Base-by-base conservation (phyloP, 2,329 filamentous ascomycete species). In the Cordyceps farinosa region DNA sequence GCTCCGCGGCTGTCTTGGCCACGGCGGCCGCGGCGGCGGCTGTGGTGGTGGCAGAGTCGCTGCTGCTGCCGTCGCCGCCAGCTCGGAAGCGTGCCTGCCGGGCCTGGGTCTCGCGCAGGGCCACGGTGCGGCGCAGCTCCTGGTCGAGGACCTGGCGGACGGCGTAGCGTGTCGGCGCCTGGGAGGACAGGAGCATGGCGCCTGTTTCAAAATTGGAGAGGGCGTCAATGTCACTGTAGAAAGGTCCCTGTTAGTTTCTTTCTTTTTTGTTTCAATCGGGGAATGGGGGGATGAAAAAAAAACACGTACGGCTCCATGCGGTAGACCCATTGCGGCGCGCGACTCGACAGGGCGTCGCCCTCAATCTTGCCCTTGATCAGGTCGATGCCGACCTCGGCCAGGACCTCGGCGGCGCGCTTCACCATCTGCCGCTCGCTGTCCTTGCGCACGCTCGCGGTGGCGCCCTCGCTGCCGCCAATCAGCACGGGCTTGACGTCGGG, bases 141-240 rank as follows among this genome's bases (percentile, higher is more conserved):
- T 95, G 91, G 71, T 97, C 92, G 1, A 99, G 83, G 9, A 97
- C 93, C 74, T 97, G 94, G 29, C 95, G 88, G 6, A 99, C 89
- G 1, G 94, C 94, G 71, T 92, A 99, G n/a, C 95, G 86, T 0
- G 91, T 91, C 0, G 91, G 92, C 1, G 86, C 87, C 10, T 86
- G 84, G 2, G 85, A 84, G 44, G 82, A 78, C 17, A 84, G 77
- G 2, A 82, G 77, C 4, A 85, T 78, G 2, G 82, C 77, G 8
- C 83, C 84, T 0, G 91, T 91, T 68, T 91, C 87, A 69, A 91
- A 98, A 0, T 84, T 83, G 1, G 89, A 83, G 0, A 98, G 82
- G 9, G 84, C 81, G 75, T 99, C 95, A n/a, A 99, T 82, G 63
- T 86, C 82, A 52, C 84, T 87, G 48, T 32, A 17, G n/a, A 36